Evolutionary conservation across 768 basidiomycete species (phyloP).

Genomic region (Calocybe indica): DNA sequence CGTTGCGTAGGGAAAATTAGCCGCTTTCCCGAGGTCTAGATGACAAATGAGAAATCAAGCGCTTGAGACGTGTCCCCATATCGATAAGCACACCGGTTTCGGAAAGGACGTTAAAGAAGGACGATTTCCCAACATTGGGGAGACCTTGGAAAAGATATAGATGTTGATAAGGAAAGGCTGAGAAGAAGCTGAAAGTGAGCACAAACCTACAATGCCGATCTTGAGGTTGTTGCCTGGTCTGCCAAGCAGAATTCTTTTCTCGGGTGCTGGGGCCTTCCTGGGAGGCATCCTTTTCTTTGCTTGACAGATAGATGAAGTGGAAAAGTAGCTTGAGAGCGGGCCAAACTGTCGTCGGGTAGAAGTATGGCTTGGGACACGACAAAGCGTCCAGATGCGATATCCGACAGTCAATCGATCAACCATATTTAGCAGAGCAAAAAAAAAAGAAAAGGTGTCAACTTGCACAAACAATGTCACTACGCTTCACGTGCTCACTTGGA

Average conservation of each 20-base stretch:
- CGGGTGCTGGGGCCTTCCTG: slow-evolving; percentile 69
- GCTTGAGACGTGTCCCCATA: slow-evolving; percentile 1
- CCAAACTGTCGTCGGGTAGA: too few species aligned
- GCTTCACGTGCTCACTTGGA: too few species aligned
- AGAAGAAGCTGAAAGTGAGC: slow-evolving; percentile 13
- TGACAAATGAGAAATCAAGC: neutral
- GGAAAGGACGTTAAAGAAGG: slow-evolving; percentile 97
- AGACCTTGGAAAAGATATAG: slow-evolving; percentile 44
- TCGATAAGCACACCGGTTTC: slow-evolving; percentile 57
- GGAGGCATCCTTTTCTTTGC: slow-evolving; percentile 82
- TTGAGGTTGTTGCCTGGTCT: slow-evolving; percentile 95
- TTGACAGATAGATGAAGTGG: slow-evolving; percentile 27
- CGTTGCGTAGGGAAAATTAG: slow-evolving; percentile 95
- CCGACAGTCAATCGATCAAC: too few species aligned
- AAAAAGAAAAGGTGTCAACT: too few species aligned
- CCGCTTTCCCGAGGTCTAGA: slow-evolving; percentile 84
- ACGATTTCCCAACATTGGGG: slow-evolving; percentile 97
- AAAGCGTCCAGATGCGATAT: too few species aligned
- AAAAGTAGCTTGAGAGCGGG: slow-evolving; percentile 18
- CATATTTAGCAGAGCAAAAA: too few species aligned
- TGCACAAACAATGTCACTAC: too few species aligned
- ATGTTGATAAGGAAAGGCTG: slow-evolving; percentile 12
- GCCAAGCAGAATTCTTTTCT: slow-evolving; percentile 87
- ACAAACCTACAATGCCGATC: slow-evolving; percentile 96
- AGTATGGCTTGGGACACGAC: too few species aligned